Percentiles rank a stretch among this genome's conserved stretches.
Evolutionary conservation across 345 rosid genomes (phyloP).

Genomic region (Trapa incisa): DNA sequence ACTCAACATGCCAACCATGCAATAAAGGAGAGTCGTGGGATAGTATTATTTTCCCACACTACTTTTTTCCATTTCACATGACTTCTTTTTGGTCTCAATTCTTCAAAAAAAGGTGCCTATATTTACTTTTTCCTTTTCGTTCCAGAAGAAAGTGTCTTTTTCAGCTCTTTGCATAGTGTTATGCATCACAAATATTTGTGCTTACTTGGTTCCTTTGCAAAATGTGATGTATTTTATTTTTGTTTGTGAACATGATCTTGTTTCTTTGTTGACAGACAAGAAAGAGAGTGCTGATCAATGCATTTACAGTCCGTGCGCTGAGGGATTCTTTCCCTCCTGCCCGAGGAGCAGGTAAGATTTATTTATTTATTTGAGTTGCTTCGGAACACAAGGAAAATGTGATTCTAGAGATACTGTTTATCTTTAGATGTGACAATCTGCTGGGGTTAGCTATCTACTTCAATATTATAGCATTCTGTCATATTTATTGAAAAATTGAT

Average conservation of each 20-base stretch:
- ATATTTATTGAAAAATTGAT: not conserved
- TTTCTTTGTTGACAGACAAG: constrained; percentile 44
- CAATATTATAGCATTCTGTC: not conserved
- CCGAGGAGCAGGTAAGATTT: constrained; percentile 79
- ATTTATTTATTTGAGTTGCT: not conserved
- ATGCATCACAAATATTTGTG: too few species aligned
- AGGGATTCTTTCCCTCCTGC: constrained; percentile 97
- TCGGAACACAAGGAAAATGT: not conserved
- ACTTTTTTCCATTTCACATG: too few species aligned
- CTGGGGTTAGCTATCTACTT: not conserved
- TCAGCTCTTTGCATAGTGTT: too few species aligned
- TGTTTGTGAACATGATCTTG: not conserved
- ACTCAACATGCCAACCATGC: too few species aligned
- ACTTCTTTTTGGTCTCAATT: too few species aligned
- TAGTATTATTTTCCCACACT: too few species aligned
- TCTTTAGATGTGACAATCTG: constrained; percentile 1
- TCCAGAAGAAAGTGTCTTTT: too few species aligned
- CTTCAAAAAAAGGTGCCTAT: too few species aligned
- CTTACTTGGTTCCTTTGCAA: not conserved
- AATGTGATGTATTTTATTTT: not conserved
- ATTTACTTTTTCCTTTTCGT: too few species aligned
- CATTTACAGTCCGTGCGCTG: constrained; percentile 96
- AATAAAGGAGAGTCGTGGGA: too few species aligned
- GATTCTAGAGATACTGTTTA: not conserved
- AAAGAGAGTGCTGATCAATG: constrained; percentile 93